Base-by-base conservation (phyloP, 2,329 filamentous ascomycete species). In the Xylaria sp. region DNA sequence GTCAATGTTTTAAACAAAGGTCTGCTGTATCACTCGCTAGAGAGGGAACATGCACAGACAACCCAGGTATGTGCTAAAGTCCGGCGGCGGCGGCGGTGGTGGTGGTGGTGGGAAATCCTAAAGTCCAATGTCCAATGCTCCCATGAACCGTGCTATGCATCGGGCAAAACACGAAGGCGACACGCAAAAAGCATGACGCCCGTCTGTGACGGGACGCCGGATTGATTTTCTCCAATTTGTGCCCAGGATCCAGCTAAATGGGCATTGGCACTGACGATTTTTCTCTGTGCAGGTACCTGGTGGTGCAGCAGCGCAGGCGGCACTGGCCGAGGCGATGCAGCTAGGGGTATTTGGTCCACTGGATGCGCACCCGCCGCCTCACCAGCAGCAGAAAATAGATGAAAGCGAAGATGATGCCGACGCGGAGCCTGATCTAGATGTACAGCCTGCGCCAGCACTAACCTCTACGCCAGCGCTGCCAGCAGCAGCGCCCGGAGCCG, bases 1-100 rank as follows among this genome's bases (percentile, higher is more conserved):
- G 87, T 91, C 67, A 85, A 85, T 68, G 82, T 90, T 72, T 80
- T 91, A 73, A 90, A 91, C 80, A 87, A 88, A 80, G 89, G 89
- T 67, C 84, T 91, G 61, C 80, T 89, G 74, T 90, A 89, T 80
- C 83, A 87, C 77, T 86, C 85, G 57, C 83, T 88, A 64, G 87
- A 90, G 78, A 83, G 88, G 74, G 84, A 90, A 70, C 84, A 83
- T 78, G 81, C 82, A 74, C 80, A 81, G 65, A 81, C 81, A 74
- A 73, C 69, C 57, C 81, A 85, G 84, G 87, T 89, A 85, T 74
- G 77, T 76, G 50, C 64, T 69, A 58, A 66, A 51, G 41, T 9
- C 54, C 52, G 18, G 34, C 34, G 34, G 34, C 34, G 34, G 34
- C 34, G 34, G 28, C 28, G 28, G 28, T 28, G 23, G 23, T 25